Percentiles rank a stretch among this genome's conserved stretches.
Evolutionary conservation across 176 grass and related monocot species (phyloP).

Genomic region (Carex kokanica): DNA sequence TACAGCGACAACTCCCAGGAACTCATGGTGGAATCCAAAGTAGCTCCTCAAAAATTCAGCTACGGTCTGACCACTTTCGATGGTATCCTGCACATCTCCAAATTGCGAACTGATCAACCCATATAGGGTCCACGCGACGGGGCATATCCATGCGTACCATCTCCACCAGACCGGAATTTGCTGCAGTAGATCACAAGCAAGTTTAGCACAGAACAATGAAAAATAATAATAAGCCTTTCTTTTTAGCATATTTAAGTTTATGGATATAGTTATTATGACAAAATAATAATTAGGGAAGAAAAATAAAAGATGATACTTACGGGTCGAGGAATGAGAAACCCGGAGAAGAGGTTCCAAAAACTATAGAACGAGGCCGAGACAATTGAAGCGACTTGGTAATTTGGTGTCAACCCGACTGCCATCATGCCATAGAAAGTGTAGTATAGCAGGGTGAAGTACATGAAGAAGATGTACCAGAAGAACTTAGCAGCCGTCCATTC

Average conservation of each 20-base stretch:
- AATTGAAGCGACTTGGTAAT: slow-evolving; percentile 64
- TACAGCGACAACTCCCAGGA: slow-evolving; percentile 54
- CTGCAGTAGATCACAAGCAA: slow-evolving; percentile 31
- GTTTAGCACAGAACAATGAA: neutral
- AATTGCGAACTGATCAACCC: slow-evolving; percentile 72
- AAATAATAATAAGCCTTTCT: neutral
- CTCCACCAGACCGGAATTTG: slow-evolving; percentile 81
- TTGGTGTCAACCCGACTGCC: slow-evolving; percentile 71
- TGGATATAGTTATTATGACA: neutral
- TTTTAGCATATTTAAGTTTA: neutral
- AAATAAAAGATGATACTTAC: slow-evolving; percentile 36
- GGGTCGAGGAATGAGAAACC: slow-evolving; percentile 65
- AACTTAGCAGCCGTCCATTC: slow-evolving; percentile 80
- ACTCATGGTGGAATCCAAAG: slow-evolving; percentile 58
- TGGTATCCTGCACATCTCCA: slow-evolving; percentile 17
- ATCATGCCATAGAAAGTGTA: slow-evolving; percentile 95
- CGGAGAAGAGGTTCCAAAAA: slow-evolving; percentile 83
- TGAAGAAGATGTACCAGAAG: slow-evolving; percentile 93
- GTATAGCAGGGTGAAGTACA: slow-evolving; percentile 86
- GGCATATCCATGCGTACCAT: slow-evolving; percentile 73
- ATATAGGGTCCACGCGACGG: slow-evolving; percentile 75
- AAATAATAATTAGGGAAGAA: neutral
- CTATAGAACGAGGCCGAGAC: slow-evolving; percentile 71
- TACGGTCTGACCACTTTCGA: neutral
- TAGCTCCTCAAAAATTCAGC: slow-evolving; percentile 44